Evolutionary conservation across 495 filamentous ascomycete species (phyloP).

Genomic region (Penicillium manginii): DNA sequence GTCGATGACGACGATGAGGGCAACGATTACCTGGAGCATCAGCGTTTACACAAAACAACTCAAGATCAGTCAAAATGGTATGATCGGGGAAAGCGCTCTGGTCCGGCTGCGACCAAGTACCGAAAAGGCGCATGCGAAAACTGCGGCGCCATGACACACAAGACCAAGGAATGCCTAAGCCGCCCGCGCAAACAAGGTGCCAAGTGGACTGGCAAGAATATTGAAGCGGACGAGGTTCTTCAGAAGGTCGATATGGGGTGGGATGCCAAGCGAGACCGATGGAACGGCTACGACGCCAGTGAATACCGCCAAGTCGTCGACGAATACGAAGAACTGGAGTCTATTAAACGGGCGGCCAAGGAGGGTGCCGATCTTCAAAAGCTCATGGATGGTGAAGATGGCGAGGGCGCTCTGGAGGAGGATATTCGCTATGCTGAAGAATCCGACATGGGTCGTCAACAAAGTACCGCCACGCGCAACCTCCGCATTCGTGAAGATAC

Average conservation of each 20-base stretch:
- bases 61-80: slow-evolving; percentile 82
- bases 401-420: slow-evolving; percentile 62
- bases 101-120: slow-evolving; percentile 89
- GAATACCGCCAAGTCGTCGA: slow-evolving; percentile 86
- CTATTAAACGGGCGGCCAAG: slow-evolving; percentile 66
- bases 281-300: slow-evolving; percentile 92
- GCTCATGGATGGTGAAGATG: slow-evolving; percentile 55
- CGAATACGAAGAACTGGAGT: slow-evolving; percentile 85
- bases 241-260: slow-evolving; percentile 85
- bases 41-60: slow-evolving; percentile 74
- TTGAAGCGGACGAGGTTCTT: slow-evolving; percentile 88
- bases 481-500: slow-evolving; percentile 94
- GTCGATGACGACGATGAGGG: slow-evolving; percentile 81
- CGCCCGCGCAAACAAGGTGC: slow-evolving; percentile 89
- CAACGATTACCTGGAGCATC: slow-evolving; percentile 94
- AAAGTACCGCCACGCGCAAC: slow-evolving; percentile 87
- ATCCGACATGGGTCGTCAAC: slow-evolving; percentile 92
- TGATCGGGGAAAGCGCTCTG: slow-evolving; percentile 78
- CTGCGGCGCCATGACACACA: slow-evolving; percentile 96
- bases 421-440: slow-evolving; percentile 90
- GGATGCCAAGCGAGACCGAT: slow-evolving; percentile 98
- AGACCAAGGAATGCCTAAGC: slow-evolving; percentile 89
- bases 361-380: slow-evolving; percentile 46
- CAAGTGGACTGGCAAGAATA: slow-evolving; percentile 90
- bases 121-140: slow-evolving; percentile 98